A percentile compares a stretch with the other conserved stretches of the same genome.
Conservation (phyloP, 2,329 filamentous ascomycete genomes). For the Ophiostoma perfectum region DNA sequence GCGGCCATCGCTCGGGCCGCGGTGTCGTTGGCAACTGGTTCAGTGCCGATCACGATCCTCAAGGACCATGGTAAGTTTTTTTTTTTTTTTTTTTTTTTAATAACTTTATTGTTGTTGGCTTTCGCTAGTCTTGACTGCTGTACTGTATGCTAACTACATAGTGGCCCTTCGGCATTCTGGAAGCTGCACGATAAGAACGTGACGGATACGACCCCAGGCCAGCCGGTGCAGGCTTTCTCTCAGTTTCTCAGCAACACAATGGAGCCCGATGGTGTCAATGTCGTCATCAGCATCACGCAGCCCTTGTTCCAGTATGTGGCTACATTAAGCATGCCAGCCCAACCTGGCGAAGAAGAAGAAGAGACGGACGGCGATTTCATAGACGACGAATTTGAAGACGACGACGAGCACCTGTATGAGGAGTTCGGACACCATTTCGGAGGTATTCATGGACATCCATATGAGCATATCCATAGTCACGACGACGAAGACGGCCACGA, state of each 20-base stretch:
- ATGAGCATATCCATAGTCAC: neutral
- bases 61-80: conserved; percentile 47
- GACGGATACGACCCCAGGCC: neutral
- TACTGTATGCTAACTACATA: too few relatives aligned
- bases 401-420: conserved; percentile 26
- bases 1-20: conserved; percentile 58
- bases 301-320: conserved; percentile 6
- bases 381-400: conserved; percentile 21
- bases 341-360: neutral
- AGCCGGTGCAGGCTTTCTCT: conserved; percentile 8
- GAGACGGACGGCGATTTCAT: neutral
- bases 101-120: too few relatives aligned
- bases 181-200: conserved; percentile 45
- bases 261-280: conserved; percentile 11
- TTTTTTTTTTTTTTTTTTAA: too few relatives aligned
- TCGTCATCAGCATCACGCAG: conserved; percentile 24
- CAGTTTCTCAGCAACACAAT: conserved; percentile 18
- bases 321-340: neutral
- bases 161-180: conserved; percentile 71
- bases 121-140: too few relatives aligned
- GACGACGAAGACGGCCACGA: conserved; percentile 18
- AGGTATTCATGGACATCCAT: neutral
- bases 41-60: conserved; percentile 63
- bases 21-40: conserved; percentile 75
- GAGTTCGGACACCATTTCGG: neutral